Evolutionary conservation across 805 yeast species (phyloP), one percentile per base, ranked within the genome.

Genomic region (Saturnispora saitoi): DNA sequence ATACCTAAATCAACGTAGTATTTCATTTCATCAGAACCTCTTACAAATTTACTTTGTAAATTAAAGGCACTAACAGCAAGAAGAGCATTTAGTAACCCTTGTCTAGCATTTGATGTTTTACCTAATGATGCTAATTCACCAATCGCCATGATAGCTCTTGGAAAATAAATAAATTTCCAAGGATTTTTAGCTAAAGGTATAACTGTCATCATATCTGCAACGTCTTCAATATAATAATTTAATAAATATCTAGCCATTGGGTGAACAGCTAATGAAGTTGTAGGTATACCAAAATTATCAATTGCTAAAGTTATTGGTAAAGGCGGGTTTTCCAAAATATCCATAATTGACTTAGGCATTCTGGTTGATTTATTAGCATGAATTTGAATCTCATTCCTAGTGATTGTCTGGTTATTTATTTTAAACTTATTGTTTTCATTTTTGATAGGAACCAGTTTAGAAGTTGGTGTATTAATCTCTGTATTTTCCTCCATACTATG

Each of bases 121-220:
- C 95, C 95, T 37, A 81, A 62, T 2, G 89, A 81, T 26, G 81
- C 76, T 24, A 86, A 66, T 59, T 88, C 95, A 4, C 95, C 95
- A 24, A 88, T 70, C 0, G 95, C 95, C 70, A 77, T 72, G 30
- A 85, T 65, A 1, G 95, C 95, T 44, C 93, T 66, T 0, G 95
- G 95, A 51, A 87, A 80, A 63, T 86, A 87, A n/a, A 86, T 78
- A 2, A 83, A 80, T 57, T 83, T 83, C 95, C 95, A 88, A 0
- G 95, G 95, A 60, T 86, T 88, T 52, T 82, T 84, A 0, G 85
- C 78, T 22, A 78, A 63, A 1, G 82, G 82, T 38, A 78, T 75
- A 22, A 78, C 83, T 1, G 82, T 78, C 82, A 77, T 77, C 67
- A 61, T 76, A 60, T 86, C 93, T 0, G 91, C 91, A 1, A 88